These are phyloP conservation scores for Mortierella sp. DNA, from an alignment of 371 early-diverging fungal species.

Conservation along the genomic window DNA sequence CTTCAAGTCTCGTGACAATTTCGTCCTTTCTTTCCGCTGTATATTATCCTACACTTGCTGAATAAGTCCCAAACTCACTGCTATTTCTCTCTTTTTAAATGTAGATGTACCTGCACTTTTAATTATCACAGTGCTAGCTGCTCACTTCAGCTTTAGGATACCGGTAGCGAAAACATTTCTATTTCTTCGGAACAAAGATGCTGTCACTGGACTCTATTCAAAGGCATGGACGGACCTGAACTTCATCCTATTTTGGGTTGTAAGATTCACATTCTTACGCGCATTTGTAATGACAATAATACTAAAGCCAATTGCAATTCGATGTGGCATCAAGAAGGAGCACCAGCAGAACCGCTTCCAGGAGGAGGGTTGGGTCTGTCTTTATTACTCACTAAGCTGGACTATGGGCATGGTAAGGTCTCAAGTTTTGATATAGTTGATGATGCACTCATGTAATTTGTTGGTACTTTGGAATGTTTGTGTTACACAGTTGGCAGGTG, in stretches of 20 bases:
- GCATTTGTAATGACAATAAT: slow-evolving; percentile 66
- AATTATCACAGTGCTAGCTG: slow-evolving; percentile 24
- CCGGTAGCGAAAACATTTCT: slow-evolving; percentile 64
- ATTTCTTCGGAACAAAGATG: slow-evolving; percentile 61
- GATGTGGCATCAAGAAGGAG: too few relatives aligned
- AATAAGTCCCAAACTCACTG: neutral
- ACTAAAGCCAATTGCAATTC: slow-evolving; percentile 67
- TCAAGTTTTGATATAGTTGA: too few relatives aligned
- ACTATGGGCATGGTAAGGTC: slow-evolving; percentile 62
- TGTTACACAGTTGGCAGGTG: slow-evolving; percentile 11
- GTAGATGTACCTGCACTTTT: slow-evolving; percentile 39
- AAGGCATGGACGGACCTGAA: slow-evolving; percentile 69
- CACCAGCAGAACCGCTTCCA: slow-evolving; percentile 73
- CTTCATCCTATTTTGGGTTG: slow-evolving; percentile 71
- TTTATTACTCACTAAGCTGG: slow-evolving; percentile 69
- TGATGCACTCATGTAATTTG: too few relatives aligned
- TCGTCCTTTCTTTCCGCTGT: neutral
- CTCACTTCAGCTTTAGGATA: slow-evolving; percentile 56
- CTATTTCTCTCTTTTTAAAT: neutral
- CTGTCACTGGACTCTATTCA: slow-evolving; percentile 59
- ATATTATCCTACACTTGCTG: neutral
- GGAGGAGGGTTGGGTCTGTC: slow-evolving; percentile 77
- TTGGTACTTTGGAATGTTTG: too few relatives aligned
- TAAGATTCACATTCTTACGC: slow-evolving; percentile 73
- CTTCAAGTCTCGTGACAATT: too few relatives aligned